A percentile compares a stretch with the other conserved stretches of the same genome.
These are phyloP conservation scores for Tagetes patula DNA, from an alignment of 129 eudicot genomes.

Conservation along the genomic window DNA sequence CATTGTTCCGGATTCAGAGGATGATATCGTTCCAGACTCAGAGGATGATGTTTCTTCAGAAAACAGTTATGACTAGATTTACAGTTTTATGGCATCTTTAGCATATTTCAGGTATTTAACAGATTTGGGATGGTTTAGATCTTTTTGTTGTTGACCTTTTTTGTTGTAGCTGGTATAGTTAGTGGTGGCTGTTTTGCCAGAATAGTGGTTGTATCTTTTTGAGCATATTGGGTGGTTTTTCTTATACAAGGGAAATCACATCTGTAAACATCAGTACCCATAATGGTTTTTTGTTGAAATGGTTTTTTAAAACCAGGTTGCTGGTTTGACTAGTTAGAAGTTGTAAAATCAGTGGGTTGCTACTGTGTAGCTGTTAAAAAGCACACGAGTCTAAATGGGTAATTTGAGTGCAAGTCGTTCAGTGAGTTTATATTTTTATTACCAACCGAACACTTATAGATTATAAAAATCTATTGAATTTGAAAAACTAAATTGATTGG, in stretches of 20 bases:
- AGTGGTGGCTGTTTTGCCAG: conserved; percentile 4
- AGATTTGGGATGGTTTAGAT: neutral
- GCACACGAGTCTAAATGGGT: no score
- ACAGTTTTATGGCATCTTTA: neutral
- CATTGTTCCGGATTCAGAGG: conserved; percentile 62
- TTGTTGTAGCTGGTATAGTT: conserved; percentile 12
- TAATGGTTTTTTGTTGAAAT: neutral
- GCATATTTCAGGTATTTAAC: neutral
- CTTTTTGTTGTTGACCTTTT: neutral
- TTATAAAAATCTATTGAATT: no score
- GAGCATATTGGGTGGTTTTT: neutral
- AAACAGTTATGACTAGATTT: conserved; percentile 5
- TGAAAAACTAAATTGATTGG: no score
- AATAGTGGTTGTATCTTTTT: conserved; percentile 15
- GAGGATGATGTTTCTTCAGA: conserved; percentile 49
- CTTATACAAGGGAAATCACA: neutral
- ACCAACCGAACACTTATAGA: no score
- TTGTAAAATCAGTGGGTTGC: no score
- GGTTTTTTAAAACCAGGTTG: no score
- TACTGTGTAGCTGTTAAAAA: no score
- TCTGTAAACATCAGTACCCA: conserved; percentile 1
- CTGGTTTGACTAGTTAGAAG: no score
- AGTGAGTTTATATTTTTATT: neutral
- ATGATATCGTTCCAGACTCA: conserved; percentile 50
- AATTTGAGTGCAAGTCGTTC: no score